phyloP scores from a whole-genome alignment of 225 moss, liverwort and hornwort species.

The Bryoerythrophyllum caledonicum region DNA sequence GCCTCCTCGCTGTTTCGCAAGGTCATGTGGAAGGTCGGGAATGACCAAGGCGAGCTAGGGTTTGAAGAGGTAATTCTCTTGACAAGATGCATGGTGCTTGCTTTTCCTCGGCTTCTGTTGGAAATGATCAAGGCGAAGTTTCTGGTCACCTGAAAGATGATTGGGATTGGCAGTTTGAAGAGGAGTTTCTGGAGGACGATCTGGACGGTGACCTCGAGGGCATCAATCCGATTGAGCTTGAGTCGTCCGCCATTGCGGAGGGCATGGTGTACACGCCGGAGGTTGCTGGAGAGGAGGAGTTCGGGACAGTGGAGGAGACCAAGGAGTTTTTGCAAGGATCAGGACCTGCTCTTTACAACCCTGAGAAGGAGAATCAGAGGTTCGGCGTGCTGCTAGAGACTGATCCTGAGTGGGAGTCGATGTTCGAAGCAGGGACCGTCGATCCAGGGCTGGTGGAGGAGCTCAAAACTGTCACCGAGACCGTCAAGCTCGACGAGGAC shows the following conservation, averaged over 20 bases:
- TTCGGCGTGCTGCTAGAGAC: conserved; percentile 40
- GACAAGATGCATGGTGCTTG: too few relatives aligned
- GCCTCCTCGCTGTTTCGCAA: conserved; percentile 57
- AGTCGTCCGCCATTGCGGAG: conserved; percentile 49
- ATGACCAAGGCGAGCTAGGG: conserved; percentile 49
- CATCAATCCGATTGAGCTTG: conserved; percentile 52
- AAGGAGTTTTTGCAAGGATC: conserved; percentile 42
- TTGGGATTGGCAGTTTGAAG: conserved; percentile 45
- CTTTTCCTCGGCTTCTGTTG: too few relatives aligned
- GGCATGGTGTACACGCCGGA: conserved; percentile 45
- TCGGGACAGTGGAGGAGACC: conserved; percentile 39
- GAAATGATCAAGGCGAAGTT: too few relatives aligned
- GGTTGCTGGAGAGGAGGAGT: conserved; percentile 21
- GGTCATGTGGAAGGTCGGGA: conserved; percentile 75
- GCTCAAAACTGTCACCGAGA: conserved; percentile 34
- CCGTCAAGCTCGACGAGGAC: conserved; percentile 30
- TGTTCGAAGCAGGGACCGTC: conserved; percentile 38
- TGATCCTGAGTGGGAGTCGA: conserved; percentile 59
- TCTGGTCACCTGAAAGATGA: too few relatives aligned
- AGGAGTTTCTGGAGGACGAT: conserved; percentile 41
- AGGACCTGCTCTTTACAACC: conserved; percentile 42
- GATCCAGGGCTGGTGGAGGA: conserved; percentile 45
- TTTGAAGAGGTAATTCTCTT: conserved; percentile 49
- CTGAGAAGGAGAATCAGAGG: too few relatives aligned
- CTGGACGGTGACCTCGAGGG: conserved; percentile 38